A percentile compares a stretch with the other conserved stretches of the same genome.
These are phyloP conservation scores for Periconia sp. DNA, from an alignment of 2,329 filamentous ascomycete genomes.

Conservation along the genomic window DNA sequence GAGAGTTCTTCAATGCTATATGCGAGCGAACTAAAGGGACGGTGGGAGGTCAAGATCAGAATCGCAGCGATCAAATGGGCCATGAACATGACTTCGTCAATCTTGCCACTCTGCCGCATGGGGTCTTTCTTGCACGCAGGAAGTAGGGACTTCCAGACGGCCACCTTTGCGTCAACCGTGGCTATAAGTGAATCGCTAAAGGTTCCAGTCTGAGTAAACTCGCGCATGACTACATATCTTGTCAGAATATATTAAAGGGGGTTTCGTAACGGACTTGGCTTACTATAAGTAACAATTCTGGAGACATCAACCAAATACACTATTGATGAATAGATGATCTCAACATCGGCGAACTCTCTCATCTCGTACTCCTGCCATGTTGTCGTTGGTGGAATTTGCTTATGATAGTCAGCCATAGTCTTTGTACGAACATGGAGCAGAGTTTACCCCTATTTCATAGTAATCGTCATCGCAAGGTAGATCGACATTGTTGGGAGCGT, in stretches of 20 bases:
- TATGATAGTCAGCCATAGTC: too few relatives aligned
- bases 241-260: too few relatives aligned
- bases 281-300: slow-evolving; percentile 70
- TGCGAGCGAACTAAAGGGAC: slow-evolving; percentile 44
- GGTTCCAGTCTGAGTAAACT: slow-evolving; percentile 21
- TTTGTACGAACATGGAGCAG: too few relatives aligned
- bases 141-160: slow-evolving; percentile 79
- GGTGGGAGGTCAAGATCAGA: slow-evolving; percentile 46
- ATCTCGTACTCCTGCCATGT: slow-evolving; percentile 77
- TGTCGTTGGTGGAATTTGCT: slow-evolving; percentile 36
- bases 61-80: slow-evolving; percentile 75
- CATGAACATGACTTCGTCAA: slow-evolving; percentile 92
- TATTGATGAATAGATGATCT: slow-evolving; percentile 79
- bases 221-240: slow-evolving; percentile 56
- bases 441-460: slow-evolving; percentile 53
- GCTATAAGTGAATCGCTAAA: slow-evolving; percentile 62
- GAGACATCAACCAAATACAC: slow-evolving; percentile 80
- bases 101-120: slow-evolving; percentile 67
- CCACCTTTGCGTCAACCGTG: slow-evolving; percentile 69
- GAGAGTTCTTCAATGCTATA: slow-evolving; percentile 36
- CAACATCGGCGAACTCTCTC: slow-evolving; percentile 72
- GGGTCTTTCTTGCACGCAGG: slow-evolving; percentile 74
- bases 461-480: slow-evolving; percentile 83
- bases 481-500: slow-evolving; percentile 68
- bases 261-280: neutral